Percentiles rank a stretch among this genome's conserved stretches.
Conservation (phyloP, 1,284 basidiomycete species). For the Puccinia novopanici region DNA sequence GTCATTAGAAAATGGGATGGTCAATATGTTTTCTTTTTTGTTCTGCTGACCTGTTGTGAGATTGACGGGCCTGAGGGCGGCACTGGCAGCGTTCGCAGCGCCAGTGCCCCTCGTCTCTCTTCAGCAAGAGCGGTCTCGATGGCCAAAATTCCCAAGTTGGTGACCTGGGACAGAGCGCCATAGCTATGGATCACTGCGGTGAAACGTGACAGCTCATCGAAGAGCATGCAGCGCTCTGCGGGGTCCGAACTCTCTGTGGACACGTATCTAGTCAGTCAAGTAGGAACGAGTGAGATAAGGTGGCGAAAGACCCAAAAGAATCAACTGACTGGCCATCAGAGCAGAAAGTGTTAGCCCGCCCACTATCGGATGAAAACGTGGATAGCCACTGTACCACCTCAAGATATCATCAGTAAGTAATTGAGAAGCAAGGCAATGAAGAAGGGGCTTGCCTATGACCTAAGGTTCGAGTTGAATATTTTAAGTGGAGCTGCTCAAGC, state of each 20-base stretch:
- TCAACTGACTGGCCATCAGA: conserved; percentile 46
- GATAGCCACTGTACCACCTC: conserved; percentile 40
- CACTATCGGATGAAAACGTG: conserved; percentile 49
- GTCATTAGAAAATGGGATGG: neutral
- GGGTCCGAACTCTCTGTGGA: conserved; percentile 35
- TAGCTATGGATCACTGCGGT: conserved; percentile 26
- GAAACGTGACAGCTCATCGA: conserved; percentile 38
- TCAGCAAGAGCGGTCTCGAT: conserved; percentile 41
- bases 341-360: conserved; percentile 45
- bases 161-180: conserved; percentile 44
- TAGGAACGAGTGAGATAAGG: neutral
- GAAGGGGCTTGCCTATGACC: conserved; percentile 38
- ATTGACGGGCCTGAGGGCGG: neutral
- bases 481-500: conserved; percentile 45
- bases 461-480: conserved; percentile 30
- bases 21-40: neutral
- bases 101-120: conserved; percentile 18
- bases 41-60: conserved; percentile 1
- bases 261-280: neutral
- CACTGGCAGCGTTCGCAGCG: neutral
- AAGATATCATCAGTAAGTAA: neutral
- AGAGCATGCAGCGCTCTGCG: conserved; percentile 39
- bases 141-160: conserved; percentile 38
- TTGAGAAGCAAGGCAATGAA: neutral
- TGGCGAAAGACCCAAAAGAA: neutral